A percentile compares a stretch with the other conserved stretches of the same genome.
These are phyloP conservation scores for Hippophae tibetana DNA, from an alignment of 306 rosid genomes.

Conservation along the genomic window DNA sequence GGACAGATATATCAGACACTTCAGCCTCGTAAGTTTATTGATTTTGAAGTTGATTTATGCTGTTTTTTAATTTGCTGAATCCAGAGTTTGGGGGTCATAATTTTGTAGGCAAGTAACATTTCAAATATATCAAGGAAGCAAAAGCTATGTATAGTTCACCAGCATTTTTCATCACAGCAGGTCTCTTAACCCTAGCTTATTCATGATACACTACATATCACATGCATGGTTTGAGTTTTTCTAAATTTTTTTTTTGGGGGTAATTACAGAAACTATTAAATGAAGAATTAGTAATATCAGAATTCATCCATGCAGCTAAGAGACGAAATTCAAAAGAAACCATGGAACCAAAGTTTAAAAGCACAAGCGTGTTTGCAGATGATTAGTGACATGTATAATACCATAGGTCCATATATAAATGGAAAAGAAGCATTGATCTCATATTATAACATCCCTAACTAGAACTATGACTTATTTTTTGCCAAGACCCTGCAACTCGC, in stretches of 20 bases:
- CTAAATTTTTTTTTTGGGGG: not conserved
- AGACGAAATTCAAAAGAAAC: slow-evolving; percentile 13
- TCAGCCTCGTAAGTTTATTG: slow-evolving; percentile 45
- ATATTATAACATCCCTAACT: too few relatives aligned
- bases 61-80: not conserved
- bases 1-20: slow-evolving; percentile 53
- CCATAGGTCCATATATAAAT: slow-evolving; percentile 26
- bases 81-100: not conserved
- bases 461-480: not conserved
- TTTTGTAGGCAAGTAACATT: slow-evolving; percentile 28
- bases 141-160: slow-evolving; percentile 30
- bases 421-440: slow-evolving; percentile 26
- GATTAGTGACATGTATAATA: slow-evolving; percentile 17
- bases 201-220: not conserved
- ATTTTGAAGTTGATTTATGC: not conserved
- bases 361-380: not conserved
- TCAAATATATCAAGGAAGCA: slow-evolving; percentile 37
- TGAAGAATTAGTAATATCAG: slow-evolving; percentile 34
- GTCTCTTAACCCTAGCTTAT: slow-evolving; percentile 16
- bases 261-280: slow-evolving; percentile 33
- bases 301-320: slow-evolving; percentile 40
- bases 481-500: slow-evolving; percentile 3
- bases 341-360: not conserved
- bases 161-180: slow-evolving; percentile 42
- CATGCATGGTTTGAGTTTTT: not conserved